Base-by-base conservation (phyloP, 2,329 filamentous ascomycete genomes). In the Echinosphaeria canescens region DNA sequence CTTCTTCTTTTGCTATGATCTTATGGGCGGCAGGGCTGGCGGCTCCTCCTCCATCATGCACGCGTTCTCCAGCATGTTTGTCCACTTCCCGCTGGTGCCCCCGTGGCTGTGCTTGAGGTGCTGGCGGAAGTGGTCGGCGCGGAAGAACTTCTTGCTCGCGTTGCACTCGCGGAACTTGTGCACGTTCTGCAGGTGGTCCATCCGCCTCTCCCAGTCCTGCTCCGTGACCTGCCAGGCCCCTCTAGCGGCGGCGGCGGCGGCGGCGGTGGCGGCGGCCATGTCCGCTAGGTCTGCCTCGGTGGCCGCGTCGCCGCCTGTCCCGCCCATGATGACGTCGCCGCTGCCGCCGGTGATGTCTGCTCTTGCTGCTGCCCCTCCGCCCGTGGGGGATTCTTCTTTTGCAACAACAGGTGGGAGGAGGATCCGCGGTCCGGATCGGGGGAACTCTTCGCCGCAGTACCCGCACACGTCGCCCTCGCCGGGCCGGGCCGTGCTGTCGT, bases 131-230 rank as follows among this genome's bases (percentile, higher is more conserved):
- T 98, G 88, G 48, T 98, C 88, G 18, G 88, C 88, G 20, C 88
- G 69, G 54, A 78, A 98, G 48, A 98, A 98, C 48, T 95, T 95
- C 59, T 98, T 98, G 37, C 78, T 76, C 41, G 88, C 82, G 48
- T 98, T 98, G 62, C 88, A 98, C 52, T 95, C 88, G 34, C 82
- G 71, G 46, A 92, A 98, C 46, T 98, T 98, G 56, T 98, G 88
- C 34, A 82, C 67, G 39, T 79, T 74, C 42, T 82, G 84, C 28
- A 98, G 55, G 53, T 98, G 88, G 30, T 78, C 74, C 28, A 84
- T 70, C 30, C 88, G 72, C 33, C 69, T 61, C 27, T 91, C 78
- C 84, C 84, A 93, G 43, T 95, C 78, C 28, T 80, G 67, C 5
- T 84, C 75, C 22, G 79, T 91, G 13, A 72, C 49, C 14, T 28